Percentiles rank a stretch among this genome's conserved stretches.
These are phyloP conservation scores for Blastosporella zonata DNA, from an alignment of 1,284 basidiomycete genomes.

Conservation along the genomic window DNA sequence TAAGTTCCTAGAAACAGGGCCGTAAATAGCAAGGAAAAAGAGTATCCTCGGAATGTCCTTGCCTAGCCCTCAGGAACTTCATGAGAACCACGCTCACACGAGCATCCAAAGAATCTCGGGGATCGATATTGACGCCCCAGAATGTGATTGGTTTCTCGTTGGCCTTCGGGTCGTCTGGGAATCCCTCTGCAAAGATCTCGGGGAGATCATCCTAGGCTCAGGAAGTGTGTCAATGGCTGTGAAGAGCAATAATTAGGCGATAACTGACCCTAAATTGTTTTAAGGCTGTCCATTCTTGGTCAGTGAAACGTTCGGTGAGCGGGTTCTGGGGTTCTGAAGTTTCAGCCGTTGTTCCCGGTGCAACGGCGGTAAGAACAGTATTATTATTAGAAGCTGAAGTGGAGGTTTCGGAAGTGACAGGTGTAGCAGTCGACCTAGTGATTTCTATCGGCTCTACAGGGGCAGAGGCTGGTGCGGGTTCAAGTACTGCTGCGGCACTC, in stretches of 20 bases:
- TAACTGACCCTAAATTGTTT: slow-evolving; percentile 59
- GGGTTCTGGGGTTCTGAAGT: slow-evolving; percentile 58
- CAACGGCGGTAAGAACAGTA: not conserved
- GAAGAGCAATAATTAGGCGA: not conserved
- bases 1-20: slow-evolving; percentile 43
- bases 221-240: not conserved
- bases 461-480: slow-evolving; percentile 10
- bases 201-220: slow-evolving; percentile 48
- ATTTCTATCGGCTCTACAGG: not conserved
- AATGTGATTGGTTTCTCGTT: slow-evolving; percentile 50
- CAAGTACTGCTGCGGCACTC: not conserved
- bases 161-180: slow-evolving; percentile 50
- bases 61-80: slow-evolving; percentile 79
- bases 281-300: slow-evolving; percentile 65
- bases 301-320: slow-evolving; percentile 66
- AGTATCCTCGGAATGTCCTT: slow-evolving; percentile 10
- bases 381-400: not conserved
- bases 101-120: slow-evolving; percentile 49
- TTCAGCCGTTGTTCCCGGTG: slow-evolving; percentile 12
- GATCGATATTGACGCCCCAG: slow-evolving; percentile 71
- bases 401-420: not conserved
- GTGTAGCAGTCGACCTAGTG: slow-evolving; percentile 2
- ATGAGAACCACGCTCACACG: slow-evolving; percentile 68
- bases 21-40: not conserved
- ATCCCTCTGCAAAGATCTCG: slow-evolving; percentile 55